These are phyloP conservation scores for Calycina herbarum DNA, from an alignment of 2,329 filamentous ascomycete genomes.

Conservation along the genomic window DNA sequence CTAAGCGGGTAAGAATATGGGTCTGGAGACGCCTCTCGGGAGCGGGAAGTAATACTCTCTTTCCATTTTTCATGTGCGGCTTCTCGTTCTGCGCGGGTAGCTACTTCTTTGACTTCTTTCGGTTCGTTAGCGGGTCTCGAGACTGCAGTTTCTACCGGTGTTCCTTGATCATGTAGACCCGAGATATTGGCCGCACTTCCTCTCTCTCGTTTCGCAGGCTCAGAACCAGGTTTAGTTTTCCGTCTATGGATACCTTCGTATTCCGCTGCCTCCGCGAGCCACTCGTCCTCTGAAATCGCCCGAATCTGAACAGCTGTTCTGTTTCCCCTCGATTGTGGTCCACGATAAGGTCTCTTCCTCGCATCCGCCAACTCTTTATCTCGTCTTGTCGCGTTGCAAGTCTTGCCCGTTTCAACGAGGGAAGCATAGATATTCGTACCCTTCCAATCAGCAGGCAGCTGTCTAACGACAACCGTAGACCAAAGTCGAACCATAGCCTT, in stretches of 20 bases:
- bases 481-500: constrained; percentile 3
- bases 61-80: not conserved
- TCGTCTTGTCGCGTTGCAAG: not conserved
- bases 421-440: not conserved
- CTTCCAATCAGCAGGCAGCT: constrained; percentile 6
- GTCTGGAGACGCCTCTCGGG: constrained; percentile 8
- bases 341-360: not conserved
- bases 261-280: constrained; percentile 11
- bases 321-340: not conserved
- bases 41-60: constrained; percentile 12
- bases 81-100: not conserved
- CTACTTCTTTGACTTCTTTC: not conserved
- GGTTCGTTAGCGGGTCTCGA: too few species aligned
- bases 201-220: not conserved
- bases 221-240: not conserved
- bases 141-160: not conserved
- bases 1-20: constrained; percentile 1
- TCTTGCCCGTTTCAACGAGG: not conserved
- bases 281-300: constrained; percentile 7
- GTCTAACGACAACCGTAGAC: not conserved
- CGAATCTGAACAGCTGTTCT: not conserved
- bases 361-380: constrained; percentile 8
- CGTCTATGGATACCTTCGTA: constrained; percentile 2
- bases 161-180: not conserved
- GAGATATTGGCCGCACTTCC: too few species aligned